Evolutionary conservation across 129 eudicot species (phyloP).

Genomic region (Saposhnikovia divaricata): DNA sequence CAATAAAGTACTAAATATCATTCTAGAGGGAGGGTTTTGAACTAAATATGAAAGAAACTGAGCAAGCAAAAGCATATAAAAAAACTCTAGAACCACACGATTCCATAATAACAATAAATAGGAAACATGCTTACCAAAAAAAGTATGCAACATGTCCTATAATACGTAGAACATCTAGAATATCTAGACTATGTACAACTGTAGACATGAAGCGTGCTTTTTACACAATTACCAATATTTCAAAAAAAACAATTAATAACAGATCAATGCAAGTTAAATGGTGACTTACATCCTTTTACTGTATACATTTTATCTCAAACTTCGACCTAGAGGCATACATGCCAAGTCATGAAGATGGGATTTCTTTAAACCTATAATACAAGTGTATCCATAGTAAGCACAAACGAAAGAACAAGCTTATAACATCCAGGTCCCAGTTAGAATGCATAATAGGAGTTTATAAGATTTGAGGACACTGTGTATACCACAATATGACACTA

Average conservation of each 20-base stretch:
- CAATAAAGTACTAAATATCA: neutral
- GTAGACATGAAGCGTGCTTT: neutral
- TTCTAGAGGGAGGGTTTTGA: neutral
- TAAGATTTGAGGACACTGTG: neutral
- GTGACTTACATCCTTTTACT: neutral
- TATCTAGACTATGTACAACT: neutral
- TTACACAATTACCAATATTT: neutral
- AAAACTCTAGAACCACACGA: neutral
- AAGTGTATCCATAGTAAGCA: neutral
- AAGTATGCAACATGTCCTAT: neutral
- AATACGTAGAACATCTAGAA: neutral
- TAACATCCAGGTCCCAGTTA: neutral
- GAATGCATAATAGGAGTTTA: neutral
- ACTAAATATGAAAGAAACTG: neutral
- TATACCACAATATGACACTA: neutral
- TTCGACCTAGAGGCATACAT: neutral
- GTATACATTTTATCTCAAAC: neutral
- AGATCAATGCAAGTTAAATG: neutral
- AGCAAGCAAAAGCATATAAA: neutral
- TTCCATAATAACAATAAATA: neutral
- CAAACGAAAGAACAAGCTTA: neutral
- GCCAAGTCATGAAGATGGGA: neutral
- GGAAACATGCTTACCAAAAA: neutral
- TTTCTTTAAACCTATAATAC: neutral
- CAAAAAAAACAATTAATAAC: too few species aligned